Base-by-base conservation (phyloP, 2,329 filamentous ascomycete genomes). In the Stemphylium vesicarium region DNA sequence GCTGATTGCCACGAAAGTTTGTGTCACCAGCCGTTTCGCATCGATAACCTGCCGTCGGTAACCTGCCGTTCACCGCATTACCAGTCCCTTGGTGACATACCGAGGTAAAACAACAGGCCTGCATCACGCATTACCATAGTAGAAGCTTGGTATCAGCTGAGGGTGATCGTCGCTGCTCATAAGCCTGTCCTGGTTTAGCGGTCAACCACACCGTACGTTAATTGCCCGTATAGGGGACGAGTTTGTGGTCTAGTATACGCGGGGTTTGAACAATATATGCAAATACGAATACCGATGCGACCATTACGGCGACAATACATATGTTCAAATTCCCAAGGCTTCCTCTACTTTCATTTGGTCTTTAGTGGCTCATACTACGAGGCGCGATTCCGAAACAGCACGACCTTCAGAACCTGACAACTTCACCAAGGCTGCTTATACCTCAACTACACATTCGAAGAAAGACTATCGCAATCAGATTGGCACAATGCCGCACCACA, bases 401-500 rank as follows among this genome's bases (percentile, higher is more conserved):
- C 26, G 9, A 29, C 4, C 7, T 11, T 29, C 26, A 11, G 26
- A 29, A 29, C 11, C 26, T 29, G 26, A 29, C 9, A 11, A 29
- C 26, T 2, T 5, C 26, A 29, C 9, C 26, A 10, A 10, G 26
- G 11, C 9, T 29, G 26, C 9, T 29, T 29, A 2, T 7, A 29
- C 26, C 26, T 29, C 9, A 29, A 29, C 9, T 29, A 29, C 2
- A 31, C n/a, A 7, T 11, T 41, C 12, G n/a, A 41, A 41, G n/a
- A 8, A 18, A 36, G 42, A 11, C 22, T 10, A 16, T 10, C 18
- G 36, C 24, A 31, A 13, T 9, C 11, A 36, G 7, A 15, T 16
- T 12, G 11, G n/a, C 38, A 29, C 6, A 7, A 74, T 74, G 69
- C 68, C 66, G 16, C 69, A 72, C 47, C 57, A 60, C 24, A 68